phyloP scores from a whole-genome alignment of 2,329 filamentous ascomycete species.

The Epichloe aotearoae region DNA sequence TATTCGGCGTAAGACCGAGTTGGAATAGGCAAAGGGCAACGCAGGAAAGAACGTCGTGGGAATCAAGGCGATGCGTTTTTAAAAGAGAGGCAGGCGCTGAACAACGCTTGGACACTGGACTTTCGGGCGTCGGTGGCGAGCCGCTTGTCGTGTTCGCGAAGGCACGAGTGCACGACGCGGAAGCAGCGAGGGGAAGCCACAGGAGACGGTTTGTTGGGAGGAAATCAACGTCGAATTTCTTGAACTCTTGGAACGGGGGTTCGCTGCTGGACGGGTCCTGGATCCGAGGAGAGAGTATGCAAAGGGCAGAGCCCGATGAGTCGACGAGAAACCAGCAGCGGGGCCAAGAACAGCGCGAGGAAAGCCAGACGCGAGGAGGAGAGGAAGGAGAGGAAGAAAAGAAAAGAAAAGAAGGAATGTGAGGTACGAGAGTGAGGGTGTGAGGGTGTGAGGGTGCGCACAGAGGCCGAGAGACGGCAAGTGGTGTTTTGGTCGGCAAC shows the following conservation, averaged over 20 bases:
- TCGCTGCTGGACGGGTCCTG: background rate
- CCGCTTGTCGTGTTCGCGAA: background rate
- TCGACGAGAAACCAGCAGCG: slow-evolving; percentile 1
- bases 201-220: background rate
- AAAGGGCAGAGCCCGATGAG: slow-evolving; percentile 2
- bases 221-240: background rate
- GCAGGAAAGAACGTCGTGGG: slow-evolving; percentile 3
- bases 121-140: background rate
- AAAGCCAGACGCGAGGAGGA: background rate
- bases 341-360: background rate
- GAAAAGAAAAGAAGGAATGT: slow-evolving; percentile 1
- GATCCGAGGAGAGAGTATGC: background rate
- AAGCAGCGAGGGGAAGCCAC: background rate
- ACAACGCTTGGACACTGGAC: background rate
- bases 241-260: background rate
- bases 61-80: background rate
- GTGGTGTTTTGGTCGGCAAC: slow-evolving; percentile 2
- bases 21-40: background rate
- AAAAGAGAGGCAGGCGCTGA: slow-evolving; percentile 4
- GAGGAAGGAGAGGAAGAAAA: background rate
- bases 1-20: background rate
- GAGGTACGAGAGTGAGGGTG: background rate
- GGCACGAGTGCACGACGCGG: background rate
- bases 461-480: background rate
- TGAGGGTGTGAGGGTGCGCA: background rate